phyloP scores from a whole-genome alignment of 371 early-diverging fungal genomes.

The Mortierella sp. region DNA sequence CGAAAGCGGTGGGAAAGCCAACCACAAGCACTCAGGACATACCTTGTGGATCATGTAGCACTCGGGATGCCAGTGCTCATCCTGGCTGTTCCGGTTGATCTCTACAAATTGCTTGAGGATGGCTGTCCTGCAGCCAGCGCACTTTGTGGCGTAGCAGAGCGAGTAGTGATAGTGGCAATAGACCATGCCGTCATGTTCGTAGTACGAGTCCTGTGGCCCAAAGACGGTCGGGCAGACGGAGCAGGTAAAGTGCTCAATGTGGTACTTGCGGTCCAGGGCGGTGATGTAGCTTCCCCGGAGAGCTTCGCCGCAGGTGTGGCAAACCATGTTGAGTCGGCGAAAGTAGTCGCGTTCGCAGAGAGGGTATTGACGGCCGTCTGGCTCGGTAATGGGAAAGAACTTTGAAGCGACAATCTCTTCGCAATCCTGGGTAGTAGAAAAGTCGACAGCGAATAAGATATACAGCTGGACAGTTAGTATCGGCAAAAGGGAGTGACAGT shows the following conservation, averaged over 20 bases:
- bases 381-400: slow-evolving; percentile 84
- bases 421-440: slow-evolving; percentile 79
- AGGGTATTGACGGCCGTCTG: slow-evolving; percentile 73
- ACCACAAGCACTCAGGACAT: slow-evolving; percentile 13
- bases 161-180: slow-evolving; percentile 96
- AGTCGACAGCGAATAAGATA: slow-evolving; percentile 10
- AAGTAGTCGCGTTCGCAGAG: slow-evolving; percentile 93
- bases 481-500: not conserved
- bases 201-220: slow-evolving; percentile 95
- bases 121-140: slow-evolving; percentile 93
- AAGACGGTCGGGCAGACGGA: slow-evolving; percentile 92
- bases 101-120: slow-evolving; percentile 96
- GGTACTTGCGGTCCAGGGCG: slow-evolving; percentile 92
- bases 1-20: not conserved
- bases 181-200: slow-evolving; percentile 87
- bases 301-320: slow-evolving; percentile 91
- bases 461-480: slow-evolving; percentile 12
- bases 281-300: slow-evolving; percentile 93
- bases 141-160: slow-evolving; percentile 83
- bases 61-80: slow-evolving; percentile 97
- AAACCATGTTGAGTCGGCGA: slow-evolving; percentile 86
- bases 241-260: slow-evolving; percentile 97
- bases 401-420: slow-evolving; percentile 87
- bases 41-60: slow-evolving; percentile 98
- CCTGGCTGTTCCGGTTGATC: slow-evolving; percentile 77